Evolutionary conservation across 2,329 filamentous ascomycete genomes (phyloP).

Genomic region (Trichoderma afroharzianum): DNA sequence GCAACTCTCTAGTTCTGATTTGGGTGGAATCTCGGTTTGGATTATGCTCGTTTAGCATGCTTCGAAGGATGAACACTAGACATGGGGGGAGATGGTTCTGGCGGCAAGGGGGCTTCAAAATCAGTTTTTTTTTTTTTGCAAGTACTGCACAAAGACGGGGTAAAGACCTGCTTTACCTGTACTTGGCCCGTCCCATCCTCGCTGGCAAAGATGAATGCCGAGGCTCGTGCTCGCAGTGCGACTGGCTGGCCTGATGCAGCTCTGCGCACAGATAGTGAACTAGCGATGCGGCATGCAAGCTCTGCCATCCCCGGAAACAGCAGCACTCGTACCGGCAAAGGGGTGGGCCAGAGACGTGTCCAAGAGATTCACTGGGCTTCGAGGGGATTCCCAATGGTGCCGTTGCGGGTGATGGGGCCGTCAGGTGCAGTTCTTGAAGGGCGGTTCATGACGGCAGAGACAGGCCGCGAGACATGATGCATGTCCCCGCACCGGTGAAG

Average conservation of each 20-base stretch:
- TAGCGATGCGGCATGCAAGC: neutral
- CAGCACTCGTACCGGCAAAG: neutral
- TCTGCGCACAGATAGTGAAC: neutral
- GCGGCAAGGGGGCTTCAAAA: neutral
- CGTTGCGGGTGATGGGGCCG: neutral
- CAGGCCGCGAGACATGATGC: neutral
- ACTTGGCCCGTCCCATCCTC: neutral
- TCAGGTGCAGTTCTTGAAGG: neutral
- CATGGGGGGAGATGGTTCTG: neutral
- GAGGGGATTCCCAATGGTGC: neutral
- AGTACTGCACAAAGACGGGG: neutral
- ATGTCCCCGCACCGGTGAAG: conserved; percentile 12
- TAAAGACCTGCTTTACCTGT: neutral
- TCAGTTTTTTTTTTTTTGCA: neutral
- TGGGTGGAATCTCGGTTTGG: neutral
- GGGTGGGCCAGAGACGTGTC: neutral
- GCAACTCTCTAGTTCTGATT: neutral
- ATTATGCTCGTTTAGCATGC: neutral
- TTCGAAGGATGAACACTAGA: neutral
- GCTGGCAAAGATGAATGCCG: neutral
- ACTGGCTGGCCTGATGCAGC: neutral
- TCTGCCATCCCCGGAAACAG: neutral
- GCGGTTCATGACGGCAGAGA: neutral
- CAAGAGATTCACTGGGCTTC: neutral
- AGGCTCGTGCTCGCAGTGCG: neutral